These are phyloP conservation scores for Rosa multiflora DNA, from an alignment of 306 rosid species.

Conservation along the genomic window DNA sequence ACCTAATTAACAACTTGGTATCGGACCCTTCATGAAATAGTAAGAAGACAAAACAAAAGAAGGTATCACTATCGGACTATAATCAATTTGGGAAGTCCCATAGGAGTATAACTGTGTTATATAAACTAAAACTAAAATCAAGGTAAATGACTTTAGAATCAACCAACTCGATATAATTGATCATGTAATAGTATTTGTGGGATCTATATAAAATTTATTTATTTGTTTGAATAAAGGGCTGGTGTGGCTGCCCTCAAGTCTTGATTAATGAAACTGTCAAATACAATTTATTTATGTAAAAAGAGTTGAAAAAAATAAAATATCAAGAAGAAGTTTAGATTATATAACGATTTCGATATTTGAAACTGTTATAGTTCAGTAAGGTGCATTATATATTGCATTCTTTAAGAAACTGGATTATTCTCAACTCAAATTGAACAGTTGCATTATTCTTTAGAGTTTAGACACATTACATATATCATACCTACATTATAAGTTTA, in stretches of 20 bases:
- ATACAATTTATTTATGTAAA: too few relatives aligned
- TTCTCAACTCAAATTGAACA: not conserved
- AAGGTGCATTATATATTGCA: not conserved
- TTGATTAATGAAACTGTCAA: too few relatives aligned
- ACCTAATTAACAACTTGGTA: not conserved
- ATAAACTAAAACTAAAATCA: too few relatives aligned
- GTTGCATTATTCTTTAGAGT: not conserved
- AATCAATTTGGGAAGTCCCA: not conserved
- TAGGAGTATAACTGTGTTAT: too few relatives aligned
- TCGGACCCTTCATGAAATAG: not conserved
- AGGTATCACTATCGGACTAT: not conserved
- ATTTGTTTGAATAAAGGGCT: too few relatives aligned
- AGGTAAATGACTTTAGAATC: too few relatives aligned
- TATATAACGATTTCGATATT: not conserved
- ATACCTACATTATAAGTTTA: not conserved
- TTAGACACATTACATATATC: not conserved
- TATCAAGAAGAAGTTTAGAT: too few relatives aligned
- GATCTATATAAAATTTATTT: too few relatives aligned
- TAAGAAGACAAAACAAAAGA: not conserved
- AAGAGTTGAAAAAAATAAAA: too few relatives aligned
- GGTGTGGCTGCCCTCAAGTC: too few relatives aligned
- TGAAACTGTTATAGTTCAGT: not conserved
- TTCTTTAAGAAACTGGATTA: not conserved
- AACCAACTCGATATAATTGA: too few relatives aligned
- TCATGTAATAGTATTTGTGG: too few relatives aligned